Conservation (phyloP, 106 monocot genomes). For the Dendrobium catenatum region DNA sequence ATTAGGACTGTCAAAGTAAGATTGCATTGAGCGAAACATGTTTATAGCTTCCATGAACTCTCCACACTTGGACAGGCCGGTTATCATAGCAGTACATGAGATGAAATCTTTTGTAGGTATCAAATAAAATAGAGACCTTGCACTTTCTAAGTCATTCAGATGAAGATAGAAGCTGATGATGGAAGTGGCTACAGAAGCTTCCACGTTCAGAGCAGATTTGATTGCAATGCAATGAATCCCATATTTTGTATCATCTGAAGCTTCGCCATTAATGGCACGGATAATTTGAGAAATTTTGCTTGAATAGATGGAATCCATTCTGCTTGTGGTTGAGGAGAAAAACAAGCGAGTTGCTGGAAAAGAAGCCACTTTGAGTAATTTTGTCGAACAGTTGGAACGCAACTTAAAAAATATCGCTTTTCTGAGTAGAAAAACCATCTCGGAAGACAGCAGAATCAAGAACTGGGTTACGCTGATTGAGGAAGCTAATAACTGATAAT, state of each 20-base stretch:
- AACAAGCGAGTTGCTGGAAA: not conserved
- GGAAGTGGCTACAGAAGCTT: conserved; percentile 25
- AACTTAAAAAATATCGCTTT: not conserved
- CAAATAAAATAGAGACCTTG: conserved; percentile 13
- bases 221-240: conserved; percentile 27
- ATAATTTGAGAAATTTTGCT: conserved; percentile 16
- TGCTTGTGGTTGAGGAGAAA: not conserved
- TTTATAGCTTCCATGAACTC: conserved; percentile 22
- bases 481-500: not conserved
- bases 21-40: conserved; percentile 29
- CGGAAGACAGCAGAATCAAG: too few species aligned
- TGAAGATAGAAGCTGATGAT: conserved; percentile 36
- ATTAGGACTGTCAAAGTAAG: conserved; percentile 21
- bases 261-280: conserved; percentile 8
- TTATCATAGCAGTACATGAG: conserved; percentile 36
- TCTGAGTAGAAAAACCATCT: not conserved
- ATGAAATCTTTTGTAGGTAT: conserved; percentile 33
- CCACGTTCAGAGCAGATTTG: conserved; percentile 20
- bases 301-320: not conserved
- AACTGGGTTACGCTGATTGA: not conserved
- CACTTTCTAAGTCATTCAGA: conserved; percentile 12
- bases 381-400: conserved; percentile 26
- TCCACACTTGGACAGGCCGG: conserved; percentile 27
- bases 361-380: conserved; percentile 18
- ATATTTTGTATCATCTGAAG: conserved; percentile 5